Percentiles rank a stretch among this genome's conserved stretches.
phyloP scores from a whole-genome alignment of 2,329 filamentous ascomycete species.

The Cadophora sp. region DNA sequence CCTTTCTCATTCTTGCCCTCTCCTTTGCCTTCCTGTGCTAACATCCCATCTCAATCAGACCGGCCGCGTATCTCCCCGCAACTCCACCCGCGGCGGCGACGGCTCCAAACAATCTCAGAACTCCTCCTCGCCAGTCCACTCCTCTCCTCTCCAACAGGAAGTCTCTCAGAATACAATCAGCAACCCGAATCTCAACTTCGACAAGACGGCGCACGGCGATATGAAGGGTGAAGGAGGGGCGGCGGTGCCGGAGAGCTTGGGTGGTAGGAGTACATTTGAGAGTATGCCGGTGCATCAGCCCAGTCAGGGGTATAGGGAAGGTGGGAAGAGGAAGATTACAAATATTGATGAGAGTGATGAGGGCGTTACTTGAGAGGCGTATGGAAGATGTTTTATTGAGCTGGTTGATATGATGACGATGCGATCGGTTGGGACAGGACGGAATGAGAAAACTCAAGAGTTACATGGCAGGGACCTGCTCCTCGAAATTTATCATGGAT shows the following conservation, averaged over 20 bases:
- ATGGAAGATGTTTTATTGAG: too few relatives aligned
- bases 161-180: constrained; percentile 21
- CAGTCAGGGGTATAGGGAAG: constrained; percentile 39
- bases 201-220: constrained; percentile 16
- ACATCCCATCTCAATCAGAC: constrained; percentile 24
- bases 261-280: constrained; percentile 35
- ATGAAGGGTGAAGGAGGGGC: constrained; percentile 30
- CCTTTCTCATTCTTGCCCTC: background rate
- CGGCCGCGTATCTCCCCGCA: constrained; percentile 38
- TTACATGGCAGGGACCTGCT: too few relatives aligned
- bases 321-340: constrained; percentile 39
- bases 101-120: constrained; percentile 26
- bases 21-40: constrained; percentile 6
- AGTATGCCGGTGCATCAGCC: constrained; percentile 39
- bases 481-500: too few relatives aligned
- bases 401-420: too few relatives aligned
- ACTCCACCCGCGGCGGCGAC: constrained; percentile 29
- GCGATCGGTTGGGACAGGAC: too few relatives aligned
- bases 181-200: constrained; percentile 32
- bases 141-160: constrained; percentile 55
- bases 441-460: too few relatives aligned
- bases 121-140: constrained; percentile 45
- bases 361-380: constrained; percentile 3
- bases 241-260: constrained; percentile 30
- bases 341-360: constrained; percentile 39